Evolutionary conservation across 1,284 basidiomycete genomes (phyloP).

Genomic region (Neotropicomus parvogracilis): DNA sequence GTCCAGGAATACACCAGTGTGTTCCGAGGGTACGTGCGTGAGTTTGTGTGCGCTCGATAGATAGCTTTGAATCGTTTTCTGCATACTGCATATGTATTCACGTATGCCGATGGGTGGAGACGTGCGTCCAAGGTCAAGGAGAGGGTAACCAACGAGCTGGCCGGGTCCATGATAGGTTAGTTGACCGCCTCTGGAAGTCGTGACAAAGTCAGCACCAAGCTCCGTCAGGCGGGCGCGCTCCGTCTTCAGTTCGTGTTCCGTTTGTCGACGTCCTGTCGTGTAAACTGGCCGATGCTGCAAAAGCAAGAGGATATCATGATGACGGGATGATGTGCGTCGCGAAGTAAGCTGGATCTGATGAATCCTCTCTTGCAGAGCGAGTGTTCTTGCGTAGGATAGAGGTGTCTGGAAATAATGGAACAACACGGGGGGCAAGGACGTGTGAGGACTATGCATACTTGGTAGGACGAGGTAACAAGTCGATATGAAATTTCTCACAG

Average conservation of each 20-base stretch:
- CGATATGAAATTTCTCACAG: too few species aligned
- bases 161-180: slow-evolving; percentile 98
- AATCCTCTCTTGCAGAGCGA: slow-evolving; percentile 68
- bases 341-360: slow-evolving; percentile 58
- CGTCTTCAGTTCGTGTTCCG: slow-evolving; percentile 53
- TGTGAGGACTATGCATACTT: slow-evolving; percentile 21
- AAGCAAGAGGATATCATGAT: slow-evolving; percentile 68
- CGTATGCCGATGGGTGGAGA: slow-evolving; percentile 57
- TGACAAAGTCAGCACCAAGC: slow-evolving; percentile 85
- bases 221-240: slow-evolving; percentile 67
- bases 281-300: slow-evolving; percentile 91
- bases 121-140: slow-evolving; percentile 75
- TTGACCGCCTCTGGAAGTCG: slow-evolving; percentile 85
- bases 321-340: slow-evolving; percentile 43
- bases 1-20: slow-evolving; percentile 78
- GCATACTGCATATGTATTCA: slow-evolving; percentile 72
- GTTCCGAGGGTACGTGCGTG: slow-evolving; percentile 50
- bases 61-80: slow-evolving; percentile 50
- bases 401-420: slow-evolving; percentile 75
- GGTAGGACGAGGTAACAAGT: too few species aligned
- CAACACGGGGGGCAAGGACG: slow-evolving; percentile 62
- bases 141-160: slow-evolving; percentile 93
- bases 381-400: slow-evolving; percentile 66
- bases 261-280: slow-evolving; percentile 87
- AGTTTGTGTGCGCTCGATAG: slow-evolving; percentile 57